A percentile compares a stretch with the other conserved stretches of the same genome.
phyloP scores from a whole-genome alignment of 768 basidiomycete genomes.

The Boletus speciosus region DNA sequence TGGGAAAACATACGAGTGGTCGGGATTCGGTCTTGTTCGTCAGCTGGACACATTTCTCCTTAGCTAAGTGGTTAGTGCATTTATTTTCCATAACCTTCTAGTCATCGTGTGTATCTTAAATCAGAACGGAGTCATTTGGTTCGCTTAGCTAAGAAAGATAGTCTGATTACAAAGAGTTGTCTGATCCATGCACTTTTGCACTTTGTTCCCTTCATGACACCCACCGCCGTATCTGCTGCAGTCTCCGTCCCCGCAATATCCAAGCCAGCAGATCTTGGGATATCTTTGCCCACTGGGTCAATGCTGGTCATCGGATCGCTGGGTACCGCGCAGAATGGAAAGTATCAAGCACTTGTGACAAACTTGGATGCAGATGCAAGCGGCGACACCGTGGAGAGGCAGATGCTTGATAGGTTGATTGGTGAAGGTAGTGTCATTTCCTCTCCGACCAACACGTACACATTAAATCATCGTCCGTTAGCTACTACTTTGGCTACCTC shows the following conservation, averaged over 20 bases:
- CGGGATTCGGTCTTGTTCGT: background rate
- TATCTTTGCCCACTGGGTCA: slow-evolving; percentile 37
- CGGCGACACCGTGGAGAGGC: slow-evolving; percentile 58
- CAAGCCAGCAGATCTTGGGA: slow-evolving; percentile 22
- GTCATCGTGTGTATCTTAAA: slow-evolving; percentile 2
- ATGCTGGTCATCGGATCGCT: slow-evolving; percentile 77
- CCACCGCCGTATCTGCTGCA: slow-evolving; percentile 50
- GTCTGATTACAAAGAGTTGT: slow-evolving; percentile 21
- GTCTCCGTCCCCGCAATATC: slow-evolving; percentile 13
- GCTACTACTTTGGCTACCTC: slow-evolving; percentile 55
- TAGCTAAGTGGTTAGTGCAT: background rate
- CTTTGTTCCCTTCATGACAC: slow-evolving; percentile 46
- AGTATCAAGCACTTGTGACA: slow-evolving; percentile 68
- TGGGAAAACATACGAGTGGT: background rate
- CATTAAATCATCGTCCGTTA: slow-evolving; percentile 25
- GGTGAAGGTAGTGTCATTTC: slow-evolving; percentile 57
- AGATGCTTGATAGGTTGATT: slow-evolving; percentile 78
- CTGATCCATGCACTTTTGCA: background rate
- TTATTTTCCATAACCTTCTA: background rate
- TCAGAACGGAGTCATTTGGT: background rate
- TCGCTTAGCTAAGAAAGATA: slow-evolving; percentile 20
- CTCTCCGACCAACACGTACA: background rate
- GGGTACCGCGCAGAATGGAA: slow-evolving; percentile 72
- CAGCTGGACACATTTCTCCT: slow-evolving; percentile 4
- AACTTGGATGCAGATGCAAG: slow-evolving; percentile 45